Base-by-base conservation (phyloP, 805 yeast species). In the Lipomyces orientalis region DNA sequence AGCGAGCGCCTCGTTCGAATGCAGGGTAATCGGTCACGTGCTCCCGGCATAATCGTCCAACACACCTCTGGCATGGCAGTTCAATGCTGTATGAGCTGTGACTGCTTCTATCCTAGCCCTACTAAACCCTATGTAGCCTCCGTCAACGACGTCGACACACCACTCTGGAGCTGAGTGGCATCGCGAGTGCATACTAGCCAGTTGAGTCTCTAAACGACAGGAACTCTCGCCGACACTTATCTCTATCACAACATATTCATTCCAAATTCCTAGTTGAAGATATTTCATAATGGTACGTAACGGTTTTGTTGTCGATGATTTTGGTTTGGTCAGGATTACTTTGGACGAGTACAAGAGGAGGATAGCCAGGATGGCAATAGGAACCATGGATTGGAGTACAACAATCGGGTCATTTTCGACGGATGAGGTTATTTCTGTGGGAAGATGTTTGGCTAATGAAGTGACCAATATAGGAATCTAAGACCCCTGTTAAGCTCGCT, bases 401-500 rank as follows among this genome's bases (percentile, higher is more conserved):
- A 5, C 43, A 35, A 35, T 14, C 39, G 4, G 16, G 7, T 4
- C 16, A 37, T 37, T 16, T 12, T 16, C 6, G 1, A 16, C 43
- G 14, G 43, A 37, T 37, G 5, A 0, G 16, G 6, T 12, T 9
- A 37, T 4, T 12, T 37, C 14, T 1, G 43, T 4, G 4, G 49
- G 8, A 19, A 7, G 14, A 34, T 57, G 31, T 49, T 22, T 5
- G 14, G 31, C 25, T 46, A 37, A 60, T 34, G 25, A 54, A 33
- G 16, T 25, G 25, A 39, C 19, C 9, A 33, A 19, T 33, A 29
- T 51, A 76, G 83, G 83, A 81, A 72, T 71, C 81, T 68, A 81
- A 81, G 76, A 76, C 81, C 69, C 97, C 97, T 83, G 98, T 94
- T 81, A 95, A 97, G 87, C 91, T 94, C 85, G 99, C 98, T 83